phyloP scores from a whole-genome alignment of 2,329 filamentous ascomycete species.

The Phyllosticta citriasiana region DNA sequence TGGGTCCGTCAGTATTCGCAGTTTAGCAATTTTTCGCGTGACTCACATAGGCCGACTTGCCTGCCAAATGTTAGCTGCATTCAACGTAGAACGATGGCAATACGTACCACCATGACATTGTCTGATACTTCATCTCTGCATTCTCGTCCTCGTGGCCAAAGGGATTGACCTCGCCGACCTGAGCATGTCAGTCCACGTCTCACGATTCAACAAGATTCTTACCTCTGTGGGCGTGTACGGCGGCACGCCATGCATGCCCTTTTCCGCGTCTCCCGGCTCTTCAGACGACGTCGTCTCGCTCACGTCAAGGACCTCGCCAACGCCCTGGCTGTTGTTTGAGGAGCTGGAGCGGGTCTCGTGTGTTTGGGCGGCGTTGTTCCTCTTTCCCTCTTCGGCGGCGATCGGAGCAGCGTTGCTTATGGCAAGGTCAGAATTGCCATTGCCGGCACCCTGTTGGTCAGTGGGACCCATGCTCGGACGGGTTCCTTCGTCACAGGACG shows the following conservation, averaged over 20 bases:
- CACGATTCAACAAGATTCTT: neutral
- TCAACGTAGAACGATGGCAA: neutral
- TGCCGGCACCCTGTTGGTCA: neutral
- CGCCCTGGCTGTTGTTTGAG: conserved; percentile 2
- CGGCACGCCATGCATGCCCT: neutral
- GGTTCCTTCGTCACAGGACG: neutral
- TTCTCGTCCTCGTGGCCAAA: conserved; percentile 22
- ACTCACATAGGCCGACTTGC: neutral
- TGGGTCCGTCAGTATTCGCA: neutral
- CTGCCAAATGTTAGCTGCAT: neutral
- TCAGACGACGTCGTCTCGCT: neutral
- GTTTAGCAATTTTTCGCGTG: neutral
- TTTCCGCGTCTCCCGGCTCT: conserved; percentile 2
- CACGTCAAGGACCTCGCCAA: neutral
- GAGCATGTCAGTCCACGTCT: neutral
- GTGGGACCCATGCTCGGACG: conserved; percentile 3
- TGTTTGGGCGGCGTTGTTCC: neutral
- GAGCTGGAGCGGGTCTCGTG: conserved; percentile 8
- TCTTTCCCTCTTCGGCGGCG: conserved; percentile 4
- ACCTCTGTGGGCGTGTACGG: conserved; percentile 2
- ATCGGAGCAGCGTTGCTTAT: conserved; percentile 5
- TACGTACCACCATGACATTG: conserved; percentile 39
- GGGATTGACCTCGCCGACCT: conserved; percentile 6
- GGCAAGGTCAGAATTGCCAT: neutral
- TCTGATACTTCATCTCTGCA: conserved; percentile 41